phyloP scores from a whole-genome alignment of 345 rosid species.

The Eucalyptus pumila region DNA sequence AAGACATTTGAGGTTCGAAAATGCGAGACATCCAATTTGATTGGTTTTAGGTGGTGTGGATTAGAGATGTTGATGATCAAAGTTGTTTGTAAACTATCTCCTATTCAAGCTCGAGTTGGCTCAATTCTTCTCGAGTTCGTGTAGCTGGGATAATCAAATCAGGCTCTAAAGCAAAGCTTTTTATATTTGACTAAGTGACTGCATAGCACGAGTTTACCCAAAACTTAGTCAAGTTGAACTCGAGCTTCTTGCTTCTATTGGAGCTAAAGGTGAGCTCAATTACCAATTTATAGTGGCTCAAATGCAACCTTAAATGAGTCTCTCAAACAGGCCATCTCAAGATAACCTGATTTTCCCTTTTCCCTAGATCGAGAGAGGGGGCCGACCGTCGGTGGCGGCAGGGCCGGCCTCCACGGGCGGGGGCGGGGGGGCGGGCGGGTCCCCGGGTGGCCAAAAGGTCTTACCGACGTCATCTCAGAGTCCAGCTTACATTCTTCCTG shows the following conservation, averaged over 20 bases:
- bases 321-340: background rate
- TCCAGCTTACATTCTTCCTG: constrained; percentile 6
- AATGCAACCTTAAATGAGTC: background rate
- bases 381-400: background rate
- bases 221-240: background rate
- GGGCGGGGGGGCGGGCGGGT: background rate
- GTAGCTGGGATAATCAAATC: background rate
- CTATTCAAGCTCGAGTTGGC: background rate
- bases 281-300: background rate
- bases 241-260: background rate
- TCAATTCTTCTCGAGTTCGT: background rate
- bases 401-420: background rate
- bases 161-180: background rate
- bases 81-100: background rate
- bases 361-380: background rate
- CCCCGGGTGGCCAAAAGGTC: background rate
- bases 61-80: too few species aligned
- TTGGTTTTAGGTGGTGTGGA: background rate
- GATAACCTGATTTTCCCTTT: background rate
- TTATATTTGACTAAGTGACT: background rate
- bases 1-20: background rate
- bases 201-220: background rate
- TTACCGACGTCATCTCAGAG: background rate
- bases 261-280: background rate
- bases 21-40: background rate